A percentile compares a stretch with the other conserved stretches of the same genome.
Conservation (phyloP, 2,329 filamentous ascomycete genomes). For the Talaromyces verruculosus region DNA sequence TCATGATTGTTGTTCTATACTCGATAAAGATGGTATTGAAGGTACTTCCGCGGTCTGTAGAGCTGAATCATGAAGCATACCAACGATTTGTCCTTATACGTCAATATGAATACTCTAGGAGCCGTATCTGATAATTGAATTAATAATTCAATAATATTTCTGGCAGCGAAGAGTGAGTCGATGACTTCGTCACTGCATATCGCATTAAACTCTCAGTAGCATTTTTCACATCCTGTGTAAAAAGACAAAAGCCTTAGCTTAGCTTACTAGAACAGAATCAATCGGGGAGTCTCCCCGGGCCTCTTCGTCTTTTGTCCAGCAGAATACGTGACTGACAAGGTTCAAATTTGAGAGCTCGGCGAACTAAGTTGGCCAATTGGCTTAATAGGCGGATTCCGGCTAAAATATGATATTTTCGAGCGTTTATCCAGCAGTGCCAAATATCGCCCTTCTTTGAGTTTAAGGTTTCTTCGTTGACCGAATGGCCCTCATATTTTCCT, state of each 20-base stretch:
- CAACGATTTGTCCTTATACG: neutral
- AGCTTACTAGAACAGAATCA: neutral
- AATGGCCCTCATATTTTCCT: neutral
- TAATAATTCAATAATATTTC: neutral
- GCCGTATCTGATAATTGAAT: neutral
- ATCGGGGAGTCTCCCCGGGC: constrained; percentile 6
- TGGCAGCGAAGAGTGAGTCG: neutral
- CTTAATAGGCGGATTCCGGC: neutral
- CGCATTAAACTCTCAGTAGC: neutral
- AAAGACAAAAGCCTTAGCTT: neutral
- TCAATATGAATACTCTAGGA: neutral
- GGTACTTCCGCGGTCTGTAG: neutral
- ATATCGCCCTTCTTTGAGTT: neutral
- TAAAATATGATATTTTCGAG: neutral
- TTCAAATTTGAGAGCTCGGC: neutral
- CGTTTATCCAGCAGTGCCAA: neutral
- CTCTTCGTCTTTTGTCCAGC: neutral
- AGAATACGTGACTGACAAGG: neutral
- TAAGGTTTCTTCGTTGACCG: neutral
- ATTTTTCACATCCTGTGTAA: neutral
- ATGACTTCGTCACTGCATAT: neutral
- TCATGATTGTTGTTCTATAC: neutral
- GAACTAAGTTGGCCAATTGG: neutral
- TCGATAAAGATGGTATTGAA: neutral
- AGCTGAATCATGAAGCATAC: neutral